Evolutionary conservation across 257 asterid species (phyloP), one percentile per base, ranked within the genome.

Genomic region (Ilex asprella): DNA sequence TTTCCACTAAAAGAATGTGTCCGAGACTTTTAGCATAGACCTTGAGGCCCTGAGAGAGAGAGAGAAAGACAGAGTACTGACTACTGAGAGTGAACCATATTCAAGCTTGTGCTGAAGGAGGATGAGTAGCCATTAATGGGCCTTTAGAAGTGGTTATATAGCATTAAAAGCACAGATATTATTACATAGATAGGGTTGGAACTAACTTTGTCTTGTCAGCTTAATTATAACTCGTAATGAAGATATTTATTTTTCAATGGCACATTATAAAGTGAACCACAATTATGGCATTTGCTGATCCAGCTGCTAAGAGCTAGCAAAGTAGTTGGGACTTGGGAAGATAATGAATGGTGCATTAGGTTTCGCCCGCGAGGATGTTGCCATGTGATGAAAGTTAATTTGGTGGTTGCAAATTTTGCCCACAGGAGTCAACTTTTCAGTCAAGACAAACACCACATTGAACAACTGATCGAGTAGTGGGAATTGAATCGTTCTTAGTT

Each of bases 111-210:
- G 58, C 61, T 50, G 63, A 64, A 61, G 44, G 73, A 62, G 55
- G 75, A 16, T 66, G 84, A 72, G 81, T 71, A 32, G 84, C 65
- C 84, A 77, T 84, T 79, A 84, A 84, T 81, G 81, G 52, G 43
- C 16, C 60, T 62, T 53, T 11, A 63, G 61, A 64, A 70, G 82
- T 84, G 46, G 88, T 69, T 84, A 73, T 60, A 59, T 35, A 1
- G 55, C 83, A 81, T 84, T 81, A 41, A 80, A 63, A 63, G 80
- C 73, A 2, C n/a, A 5, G 5, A 21, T 29, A 1, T 57, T 43
- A n/a, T n/a, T 21, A 21, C 27, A 21, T 21, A 21, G 27, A 21
- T 31, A 16, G 47, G 4, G 31, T 10, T 30, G 11, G 6, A 10
- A n/a, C 5, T 31, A 16, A 12, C 7, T 35, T 49, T 16, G 35